phyloP scores from a whole-genome alignment of 371 early-diverging fungal species.

The Neoconidiobolus thromboides region DNA sequence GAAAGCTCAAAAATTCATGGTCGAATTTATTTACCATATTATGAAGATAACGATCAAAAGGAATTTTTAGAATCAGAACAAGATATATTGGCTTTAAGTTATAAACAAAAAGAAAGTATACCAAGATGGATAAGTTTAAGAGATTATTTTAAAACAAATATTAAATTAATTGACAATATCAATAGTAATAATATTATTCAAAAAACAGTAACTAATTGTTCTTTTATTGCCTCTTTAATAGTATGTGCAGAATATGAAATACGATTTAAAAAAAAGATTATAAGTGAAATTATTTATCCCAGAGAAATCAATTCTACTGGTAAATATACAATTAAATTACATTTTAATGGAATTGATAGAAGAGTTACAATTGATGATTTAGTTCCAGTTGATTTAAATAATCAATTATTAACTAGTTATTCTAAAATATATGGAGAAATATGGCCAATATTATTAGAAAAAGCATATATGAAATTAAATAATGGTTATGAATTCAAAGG shows the following conservation, averaged over 20 bases:
- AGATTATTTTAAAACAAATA: no score
- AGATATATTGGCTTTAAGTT: no score
- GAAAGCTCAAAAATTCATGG: no score
- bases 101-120: no score
- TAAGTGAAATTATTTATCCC: constrained; percentile 14
- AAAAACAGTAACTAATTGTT: constrained; percentile 84
- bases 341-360: constrained; percentile 68
- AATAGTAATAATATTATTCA: constrained; percentile 35
- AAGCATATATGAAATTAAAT: constrained; percentile 87
- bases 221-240: constrained; percentile 79
- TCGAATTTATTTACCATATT: no score
- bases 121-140: no score
- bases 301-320: constrained; percentile 25
- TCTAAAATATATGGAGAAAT: constrained; percentile 54
- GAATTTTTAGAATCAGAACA: no score
- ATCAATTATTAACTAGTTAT: constrained; percentile 65
- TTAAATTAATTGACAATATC: neutral
- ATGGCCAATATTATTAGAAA: constrained; percentile 79
- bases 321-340: constrained; percentile 66
- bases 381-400: constrained; percentile 54
- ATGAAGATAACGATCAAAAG: no score
- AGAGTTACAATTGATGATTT: constrained; percentile 81
- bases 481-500: constrained; percentile 89
- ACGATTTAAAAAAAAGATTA: constrained; percentile 45
- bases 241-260: constrained; percentile 70